Percentiles rank a stretch among this genome's conserved stretches.
Evolutionary conservation across 441 rosid species (phyloP).

Genomic region (Arabidopsis hybrid): DNA sequence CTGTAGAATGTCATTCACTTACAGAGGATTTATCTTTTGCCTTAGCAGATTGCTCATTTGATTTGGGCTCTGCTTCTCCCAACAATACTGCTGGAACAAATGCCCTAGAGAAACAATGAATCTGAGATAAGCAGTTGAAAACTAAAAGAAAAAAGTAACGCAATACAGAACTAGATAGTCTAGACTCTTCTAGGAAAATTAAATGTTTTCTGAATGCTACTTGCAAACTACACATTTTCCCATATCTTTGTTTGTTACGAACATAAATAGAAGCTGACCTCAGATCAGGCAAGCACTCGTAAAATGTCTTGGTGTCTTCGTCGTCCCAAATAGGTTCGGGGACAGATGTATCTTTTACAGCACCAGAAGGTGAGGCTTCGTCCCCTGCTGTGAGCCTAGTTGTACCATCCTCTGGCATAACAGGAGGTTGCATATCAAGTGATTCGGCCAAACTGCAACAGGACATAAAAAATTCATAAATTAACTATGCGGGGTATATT

Average conservation of each 20-base stretch:
- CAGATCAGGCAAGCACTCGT: conserved; percentile 96
- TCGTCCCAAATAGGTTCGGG: conserved; percentile 97
- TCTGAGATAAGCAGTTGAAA: conserved; percentile 13
- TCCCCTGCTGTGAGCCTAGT: conserved; percentile 93
- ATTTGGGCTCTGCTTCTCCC: conserved; percentile 93
- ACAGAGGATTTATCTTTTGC: conserved; percentile 77
- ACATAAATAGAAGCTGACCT: conserved; percentile 64
- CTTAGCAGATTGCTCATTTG: conserved; percentile 77
- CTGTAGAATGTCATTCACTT: conserved; percentile 51
- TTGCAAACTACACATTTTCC: conserved; percentile 23
- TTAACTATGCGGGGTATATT: neutral
- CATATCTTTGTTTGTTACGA: conserved; percentile 21
- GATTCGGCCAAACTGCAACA: conserved; percentile 90
- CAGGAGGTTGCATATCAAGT: conserved; percentile 98
- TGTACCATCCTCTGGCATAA: conserved; percentile 98
- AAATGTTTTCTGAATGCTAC: conserved; percentile 22
- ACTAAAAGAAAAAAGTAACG: neutral
- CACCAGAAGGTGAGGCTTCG: conserved; percentile 73
- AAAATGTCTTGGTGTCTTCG: conserved; percentile 96
- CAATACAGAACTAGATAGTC: conserved; percentile 29
- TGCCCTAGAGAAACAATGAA: conserved; percentile 65
- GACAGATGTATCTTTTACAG: conserved; percentile 80
- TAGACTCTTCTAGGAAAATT: conserved; percentile 13
- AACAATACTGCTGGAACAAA: conserved; percentile 98
- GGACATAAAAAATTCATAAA: conserved; percentile 15